Percentiles rank a stretch among this genome's conserved stretches.
Evolutionary conservation across 2,329 filamentous ascomycete genomes (phyloP).

Genomic region (Microascus cirrosus): DNA sequence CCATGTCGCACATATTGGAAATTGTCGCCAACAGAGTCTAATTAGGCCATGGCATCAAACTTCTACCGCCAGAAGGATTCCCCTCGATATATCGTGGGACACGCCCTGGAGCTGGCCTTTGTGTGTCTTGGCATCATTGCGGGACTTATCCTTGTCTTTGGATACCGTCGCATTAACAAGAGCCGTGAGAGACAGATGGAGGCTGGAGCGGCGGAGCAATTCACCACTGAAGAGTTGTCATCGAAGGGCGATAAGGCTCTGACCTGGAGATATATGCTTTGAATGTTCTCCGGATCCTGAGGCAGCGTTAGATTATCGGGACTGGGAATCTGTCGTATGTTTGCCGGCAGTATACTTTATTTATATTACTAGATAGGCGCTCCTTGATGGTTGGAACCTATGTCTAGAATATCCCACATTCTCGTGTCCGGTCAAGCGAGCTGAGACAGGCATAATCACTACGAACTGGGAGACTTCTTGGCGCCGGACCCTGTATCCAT

Average conservation of each 20-base stretch:
- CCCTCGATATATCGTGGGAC: conserved; percentile 37
- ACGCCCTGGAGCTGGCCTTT: conserved; percentile 38
- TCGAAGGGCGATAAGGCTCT: conserved; percentile 49
- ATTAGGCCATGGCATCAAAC: conserved; percentile 59
- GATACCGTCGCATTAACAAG: conserved; percentile 48
- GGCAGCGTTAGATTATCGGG: no score
- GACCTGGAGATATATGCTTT: conserved; percentile 51
- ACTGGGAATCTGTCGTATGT: no score
- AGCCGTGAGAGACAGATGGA: conserved; percentile 36
- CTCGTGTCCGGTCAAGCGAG: no score
- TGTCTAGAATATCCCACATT: no score
- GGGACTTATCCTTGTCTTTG: conserved; percentile 18
- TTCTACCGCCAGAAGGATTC: conserved; percentile 48
- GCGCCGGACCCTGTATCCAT: no score
- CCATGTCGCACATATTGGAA: background rate
- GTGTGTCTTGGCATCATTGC: conserved; percentile 28
- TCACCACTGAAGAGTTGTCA: conserved; percentile 38
- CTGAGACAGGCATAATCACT: no score
- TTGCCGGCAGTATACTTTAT: no score
- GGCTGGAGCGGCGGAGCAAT: conserved; percentile 27
- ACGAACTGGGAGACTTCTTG: no score
- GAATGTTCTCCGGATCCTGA: background rate
- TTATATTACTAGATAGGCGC: no score
- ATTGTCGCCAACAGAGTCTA: background rate
- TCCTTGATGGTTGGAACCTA: no score